A percentile compares a stretch with the other conserved stretches of the same genome.
These are phyloP conservation scores for Cinchona pubescens DNA, from an alignment of 257 asterid genomes.

Conservation along the genomic window DNA sequence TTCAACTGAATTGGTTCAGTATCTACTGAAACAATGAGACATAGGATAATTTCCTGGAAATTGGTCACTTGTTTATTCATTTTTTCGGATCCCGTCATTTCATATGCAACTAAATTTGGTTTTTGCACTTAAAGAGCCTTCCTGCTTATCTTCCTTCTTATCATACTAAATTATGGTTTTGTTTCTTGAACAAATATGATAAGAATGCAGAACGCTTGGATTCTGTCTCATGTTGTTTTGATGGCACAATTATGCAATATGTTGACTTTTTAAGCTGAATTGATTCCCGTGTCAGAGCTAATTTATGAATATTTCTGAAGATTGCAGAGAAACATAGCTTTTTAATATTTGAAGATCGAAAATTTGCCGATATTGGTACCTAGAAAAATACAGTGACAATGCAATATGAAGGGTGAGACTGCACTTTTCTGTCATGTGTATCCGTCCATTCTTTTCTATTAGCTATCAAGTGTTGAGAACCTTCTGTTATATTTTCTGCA, in stretches of 20 bases:
- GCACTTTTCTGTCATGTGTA: conserved; percentile 8
- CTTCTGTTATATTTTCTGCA: conserved; percentile 37
- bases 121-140: neutral
- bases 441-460: conserved; percentile 12
- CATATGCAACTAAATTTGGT: neutral
- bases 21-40: neutral
- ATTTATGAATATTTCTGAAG: conserved; percentile 41
- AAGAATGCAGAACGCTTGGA: neutral
- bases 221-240: neutral
- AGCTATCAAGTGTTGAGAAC: conserved; percentile 11
- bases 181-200: neutral
- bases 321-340: conserved; percentile 88
- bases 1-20: neutral
- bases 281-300: conserved; percentile 9
- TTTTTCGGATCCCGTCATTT: neutral
- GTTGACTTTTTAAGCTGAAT: neutral
- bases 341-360: conserved; percentile 89
- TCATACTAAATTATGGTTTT: neutral
- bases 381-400: conserved; percentile 94
- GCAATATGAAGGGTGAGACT: conserved; percentile 92
- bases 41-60: neutral
- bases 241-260: neutral
- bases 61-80: too few relatives aligned
- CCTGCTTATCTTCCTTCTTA: neutral
- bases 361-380: conserved; percentile 99